phyloP scores from a whole-genome alignment of 257 asterid species.

The Coffea eugenioides region DNA sequence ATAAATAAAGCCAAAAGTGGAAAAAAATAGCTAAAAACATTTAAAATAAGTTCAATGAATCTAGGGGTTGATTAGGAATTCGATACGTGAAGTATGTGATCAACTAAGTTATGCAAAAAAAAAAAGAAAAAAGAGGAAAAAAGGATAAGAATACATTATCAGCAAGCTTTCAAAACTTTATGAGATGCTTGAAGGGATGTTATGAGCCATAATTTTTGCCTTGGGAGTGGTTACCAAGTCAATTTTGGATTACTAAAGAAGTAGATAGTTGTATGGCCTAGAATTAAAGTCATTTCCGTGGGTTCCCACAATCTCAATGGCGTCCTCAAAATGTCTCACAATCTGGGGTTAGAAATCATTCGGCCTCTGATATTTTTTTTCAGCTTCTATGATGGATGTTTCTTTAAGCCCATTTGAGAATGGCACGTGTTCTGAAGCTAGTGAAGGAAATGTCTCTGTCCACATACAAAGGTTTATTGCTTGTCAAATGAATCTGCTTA shows the following conservation, averaged over 20 bases:
- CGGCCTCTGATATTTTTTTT: not conserved
- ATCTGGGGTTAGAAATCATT: constrained; percentile 14
- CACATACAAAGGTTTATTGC: constrained; percentile 5
- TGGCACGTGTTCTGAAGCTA: constrained; percentile 12
- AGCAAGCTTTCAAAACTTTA: constrained; percentile 17
- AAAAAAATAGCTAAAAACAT: not conserved
- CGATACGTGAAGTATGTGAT: not conserved
- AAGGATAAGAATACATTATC: constrained; percentile 3
- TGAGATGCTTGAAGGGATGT: constrained; percentile 27
- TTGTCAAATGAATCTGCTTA: constrained; percentile 12
- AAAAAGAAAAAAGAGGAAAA: not conserved
- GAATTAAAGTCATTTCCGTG: constrained; percentile 24
- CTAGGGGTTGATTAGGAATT: not conserved
- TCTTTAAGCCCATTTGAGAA: not conserved
- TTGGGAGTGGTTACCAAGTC: constrained; percentile 24
- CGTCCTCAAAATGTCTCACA: constrained; percentile 4
- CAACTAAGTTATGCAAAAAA: not conserved
- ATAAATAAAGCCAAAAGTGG: not conserved
- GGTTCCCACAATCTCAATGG: constrained; percentile 16
- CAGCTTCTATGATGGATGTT: constrained; percentile 5
- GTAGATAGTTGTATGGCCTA: constrained; percentile 24
- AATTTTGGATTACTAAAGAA: constrained; percentile 16
- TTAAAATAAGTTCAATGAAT: not conserved
- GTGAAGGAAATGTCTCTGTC: constrained; percentile 17
- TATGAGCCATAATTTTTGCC: constrained; percentile 25